Conservation (phyloP, 2,329 filamentous ascomycete genomes). For the Eutypa lata region DNA sequence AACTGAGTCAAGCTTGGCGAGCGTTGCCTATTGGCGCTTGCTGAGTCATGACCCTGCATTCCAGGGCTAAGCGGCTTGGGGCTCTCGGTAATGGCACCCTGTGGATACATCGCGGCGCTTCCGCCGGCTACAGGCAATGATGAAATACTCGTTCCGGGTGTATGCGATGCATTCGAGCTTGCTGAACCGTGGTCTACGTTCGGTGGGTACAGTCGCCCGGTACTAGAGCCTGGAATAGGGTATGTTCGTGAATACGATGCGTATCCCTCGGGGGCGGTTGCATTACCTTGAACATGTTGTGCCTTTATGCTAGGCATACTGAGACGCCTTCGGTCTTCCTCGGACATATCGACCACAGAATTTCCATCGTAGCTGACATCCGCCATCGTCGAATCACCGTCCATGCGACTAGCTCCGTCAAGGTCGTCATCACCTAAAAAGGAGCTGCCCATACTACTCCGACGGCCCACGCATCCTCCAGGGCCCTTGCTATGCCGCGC, state of each 20-base stretch:
- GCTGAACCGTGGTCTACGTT: constrained; percentile 54
- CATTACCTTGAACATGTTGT: constrained; percentile 59
- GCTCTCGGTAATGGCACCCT: constrained; percentile 77
- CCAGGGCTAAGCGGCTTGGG: constrained; percentile 77
- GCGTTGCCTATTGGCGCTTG: constrained; percentile 51
- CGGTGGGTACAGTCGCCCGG: constrained; percentile 61
- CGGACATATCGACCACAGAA: constrained; percentile 60
- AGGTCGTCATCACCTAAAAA: constrained; percentile 78
- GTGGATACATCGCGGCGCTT: constrained; percentile 63
- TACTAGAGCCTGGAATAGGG: constrained; percentile 54
- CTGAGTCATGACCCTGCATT: constrained; percentile 49
- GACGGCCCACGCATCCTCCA: constrained; percentile 88
- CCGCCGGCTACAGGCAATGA: constrained; percentile 44
- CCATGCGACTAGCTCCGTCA: constrained; percentile 45
- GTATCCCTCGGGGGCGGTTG: constrained; percentile 47
- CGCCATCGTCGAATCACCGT: constrained; percentile 53
- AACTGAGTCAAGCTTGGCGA: constrained; percentile 66
- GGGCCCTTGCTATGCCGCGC: constrained; percentile 94
- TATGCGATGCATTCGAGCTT: constrained; percentile 54
- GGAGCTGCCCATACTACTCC: constrained; percentile 73
- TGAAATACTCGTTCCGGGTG: constrained; percentile 47
- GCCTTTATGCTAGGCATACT: constrained; percentile 75
- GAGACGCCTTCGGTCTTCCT: constrained; percentile 59
- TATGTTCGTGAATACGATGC: constrained; percentile 72
- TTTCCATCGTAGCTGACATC: constrained; percentile 53